These are phyloP conservation scores for Exophiala phaeomuriformis DNA, from an alignment of 2,329 filamentous ascomycete genomes.

Conservation along the genomic window DNA sequence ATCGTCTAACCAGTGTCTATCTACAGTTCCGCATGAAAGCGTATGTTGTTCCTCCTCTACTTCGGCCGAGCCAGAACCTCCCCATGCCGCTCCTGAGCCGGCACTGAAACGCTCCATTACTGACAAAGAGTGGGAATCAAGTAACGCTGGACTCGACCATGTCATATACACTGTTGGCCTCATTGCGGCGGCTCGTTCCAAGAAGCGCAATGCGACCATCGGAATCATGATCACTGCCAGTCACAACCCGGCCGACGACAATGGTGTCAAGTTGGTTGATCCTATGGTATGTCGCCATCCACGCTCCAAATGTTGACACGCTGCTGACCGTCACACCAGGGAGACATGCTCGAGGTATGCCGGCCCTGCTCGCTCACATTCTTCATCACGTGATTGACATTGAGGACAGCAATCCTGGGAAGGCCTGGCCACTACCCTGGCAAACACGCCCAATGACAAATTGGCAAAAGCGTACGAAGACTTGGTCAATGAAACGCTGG, in stretches of 20 bases:
- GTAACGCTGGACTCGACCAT: constrained; percentile 34
- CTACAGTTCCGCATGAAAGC: constrained; percentile 62
- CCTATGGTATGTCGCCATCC: constrained; percentile 56
- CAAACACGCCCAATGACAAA: constrained; percentile 72
- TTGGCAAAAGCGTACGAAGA: constrained; percentile 69
- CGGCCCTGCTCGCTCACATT: constrained; percentile 12
- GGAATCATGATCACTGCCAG: constrained; percentile 95
- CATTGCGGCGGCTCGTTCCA: constrained; percentile 77
- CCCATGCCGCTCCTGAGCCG: constrained; percentile 23
- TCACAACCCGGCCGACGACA: constrained; percentile 83
- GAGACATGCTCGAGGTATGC: constrained; percentile 80
- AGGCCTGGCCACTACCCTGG: constrained; percentile 74
- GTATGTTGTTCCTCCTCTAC: constrained; percentile 39
- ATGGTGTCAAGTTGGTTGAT: constrained; percentile 92
- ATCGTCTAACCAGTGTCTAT: constrained; percentile 19
- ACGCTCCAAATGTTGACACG: constrained; percentile 4
- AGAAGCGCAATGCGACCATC: constrained; percentile 84
- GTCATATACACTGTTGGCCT: constrained; percentile 90
- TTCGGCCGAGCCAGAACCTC: constrained; percentile 26
- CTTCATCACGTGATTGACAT: constrained; percentile 20
- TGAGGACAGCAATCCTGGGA: constrained; percentile 68
- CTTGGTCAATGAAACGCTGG: constrained; percentile 66
- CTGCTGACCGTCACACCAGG: constrained; percentile 13
- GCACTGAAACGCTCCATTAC: constrained; percentile 27
- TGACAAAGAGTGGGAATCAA: constrained; percentile 47